A percentile compares a stretch with the other conserved stretches of the same genome.
These are phyloP conservation scores for Penicillium tannophilum DNA, from an alignment of 495 filamentous ascomycete species.

Conservation along the genomic window DNA sequence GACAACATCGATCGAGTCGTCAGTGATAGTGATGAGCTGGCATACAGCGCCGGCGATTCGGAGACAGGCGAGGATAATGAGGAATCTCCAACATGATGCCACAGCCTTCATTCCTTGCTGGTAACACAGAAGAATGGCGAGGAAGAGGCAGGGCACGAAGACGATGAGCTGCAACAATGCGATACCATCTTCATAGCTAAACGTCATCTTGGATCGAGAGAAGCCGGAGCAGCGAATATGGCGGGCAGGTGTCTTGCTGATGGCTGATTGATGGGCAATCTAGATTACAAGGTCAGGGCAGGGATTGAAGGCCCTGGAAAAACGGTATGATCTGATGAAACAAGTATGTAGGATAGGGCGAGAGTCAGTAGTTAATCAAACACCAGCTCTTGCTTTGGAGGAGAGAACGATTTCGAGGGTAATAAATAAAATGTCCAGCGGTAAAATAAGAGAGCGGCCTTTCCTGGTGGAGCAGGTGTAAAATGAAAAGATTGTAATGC, in stretches of 20 bases:
- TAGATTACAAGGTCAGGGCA: background rate
- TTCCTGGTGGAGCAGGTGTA: background rate
- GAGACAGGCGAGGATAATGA: slow-evolving; percentile 14
- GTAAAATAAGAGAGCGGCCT: slow-evolving; percentile 2
- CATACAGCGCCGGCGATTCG: slow-evolving; percentile 12
- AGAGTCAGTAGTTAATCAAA: background rate
- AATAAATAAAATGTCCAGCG: background rate
- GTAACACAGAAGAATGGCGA: slow-evolving; percentile 12
- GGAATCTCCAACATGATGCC: slow-evolving; percentile 15
- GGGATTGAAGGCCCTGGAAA: background rate
- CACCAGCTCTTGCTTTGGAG: slow-evolving; percentile 3
- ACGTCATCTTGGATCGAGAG: background rate
- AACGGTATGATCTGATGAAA: background rate
- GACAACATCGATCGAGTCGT: slow-evolving; percentile 11
- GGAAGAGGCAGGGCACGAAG: slow-evolving; percentile 14
- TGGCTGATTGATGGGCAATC: background rate
- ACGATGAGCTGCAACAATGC: slow-evolving; percentile 13
- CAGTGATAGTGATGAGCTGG: slow-evolving; percentile 13
- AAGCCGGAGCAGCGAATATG: background rate
- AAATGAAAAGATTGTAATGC: slow-evolving; percentile 1
- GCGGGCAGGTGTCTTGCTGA: slow-evolving; percentile 1
- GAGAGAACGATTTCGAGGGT: background rate
- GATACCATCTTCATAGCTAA: slow-evolving; percentile 6
- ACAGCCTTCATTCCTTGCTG: slow-evolving; percentile 11
- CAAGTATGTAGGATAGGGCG: slow-evolving; percentile 1